phyloP scores from a whole-genome alignment of 2,329 filamentous ascomycete species.

The Tolypocladium tropicale region DNA sequence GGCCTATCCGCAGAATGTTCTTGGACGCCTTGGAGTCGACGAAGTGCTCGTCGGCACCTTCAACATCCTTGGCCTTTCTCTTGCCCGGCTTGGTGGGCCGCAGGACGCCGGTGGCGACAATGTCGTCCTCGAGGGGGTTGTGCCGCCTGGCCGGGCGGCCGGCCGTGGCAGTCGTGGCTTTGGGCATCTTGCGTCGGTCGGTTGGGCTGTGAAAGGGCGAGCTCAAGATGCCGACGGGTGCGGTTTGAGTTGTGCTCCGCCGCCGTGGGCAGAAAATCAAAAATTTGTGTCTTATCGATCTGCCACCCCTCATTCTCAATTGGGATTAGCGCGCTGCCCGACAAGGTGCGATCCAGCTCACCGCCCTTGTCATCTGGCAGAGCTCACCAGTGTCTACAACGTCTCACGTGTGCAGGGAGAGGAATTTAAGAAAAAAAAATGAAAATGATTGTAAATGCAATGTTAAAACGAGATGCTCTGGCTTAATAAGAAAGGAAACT shows the following conservation, averaged over 20 bases:
- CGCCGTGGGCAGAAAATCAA: conserved; percentile 20
- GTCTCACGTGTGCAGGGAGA: neutral
- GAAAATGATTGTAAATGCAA: neutral
- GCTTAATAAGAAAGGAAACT: neutral
- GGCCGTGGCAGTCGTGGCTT: conserved; percentile 53
- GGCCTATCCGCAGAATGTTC: conserved; percentile 82
- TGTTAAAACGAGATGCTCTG: neutral
- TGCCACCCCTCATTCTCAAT: conserved; percentile 23
- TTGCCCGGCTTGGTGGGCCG: conserved; percentile 62
- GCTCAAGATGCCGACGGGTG: neutral
- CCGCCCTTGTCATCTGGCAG: conserved; percentile 17
- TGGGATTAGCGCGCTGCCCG: conserved; percentile 13
- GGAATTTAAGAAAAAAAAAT: neutral
- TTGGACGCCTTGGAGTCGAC: conserved; percentile 82
- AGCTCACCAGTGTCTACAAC: no score
- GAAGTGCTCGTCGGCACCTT: conserved; percentile 56
- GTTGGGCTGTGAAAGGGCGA: neutral
- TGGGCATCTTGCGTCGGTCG: conserved; percentile 58
- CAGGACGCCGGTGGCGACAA: conserved; percentile 59
- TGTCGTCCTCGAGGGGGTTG: conserved; percentile 84
- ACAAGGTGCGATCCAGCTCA: conserved; percentile 10
- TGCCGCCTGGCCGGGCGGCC: conserved; percentile 58
- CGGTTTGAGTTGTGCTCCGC: neutral
- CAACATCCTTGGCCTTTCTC: conserved; percentile 52
- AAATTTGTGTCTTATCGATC: conserved; percentile 29